Evolutionary conservation across 768 basidiomycete genomes (phyloP), one percentile per base, ranked within the genome.

Genomic region (Collybia sordida): DNA sequence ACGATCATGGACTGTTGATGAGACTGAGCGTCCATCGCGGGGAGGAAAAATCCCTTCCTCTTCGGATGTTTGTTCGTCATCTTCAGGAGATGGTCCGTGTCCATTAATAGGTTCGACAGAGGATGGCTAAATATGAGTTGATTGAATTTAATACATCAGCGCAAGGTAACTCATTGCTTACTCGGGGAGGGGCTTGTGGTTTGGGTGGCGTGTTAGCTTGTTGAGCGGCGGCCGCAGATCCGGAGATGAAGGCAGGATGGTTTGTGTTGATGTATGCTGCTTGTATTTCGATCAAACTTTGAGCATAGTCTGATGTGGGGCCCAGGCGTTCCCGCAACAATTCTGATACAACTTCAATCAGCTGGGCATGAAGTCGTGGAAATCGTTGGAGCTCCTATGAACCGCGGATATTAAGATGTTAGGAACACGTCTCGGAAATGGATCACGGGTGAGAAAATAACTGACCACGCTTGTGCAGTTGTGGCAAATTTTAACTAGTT

Each of bases 191-290:
- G 31, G 67, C 64, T 42, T 66, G 67, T 19, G 74, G 73, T 59
- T 69, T 76, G 39, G 79, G 73, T 21, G 67, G 75, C 9, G 66
- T 60, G 27, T 61, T 55, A 23, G 71, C 65, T 45, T 81, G 74
- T 56, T 81, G 77, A 45, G 83, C 77, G 51, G 82, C 81, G 8
- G 75, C 64, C 37, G 88, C 81, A 28, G 90, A 89, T 8, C 90
- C 88, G 17, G 87, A 77, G 49, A 95, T 86, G 69, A 98, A 98
- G 25, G 90, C 82, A 5, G 97, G 97, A 65, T 99, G 97, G 66
- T 98, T 98, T 49, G 95, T 98, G 67, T 99, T 99, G 77, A 99
- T 98, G 65, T 99, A 99, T 9, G 97, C 95, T 1, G 93, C 93
- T 68, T 99, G 97, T 42, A 99, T 99, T 59, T 88, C 84, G 59